Evolutionary conservation across 2,329 filamentous ascomycete species (phyloP), one percentile per base, ranked within the genome.

Genomic region (Diaporthe citriasiana): DNA sequence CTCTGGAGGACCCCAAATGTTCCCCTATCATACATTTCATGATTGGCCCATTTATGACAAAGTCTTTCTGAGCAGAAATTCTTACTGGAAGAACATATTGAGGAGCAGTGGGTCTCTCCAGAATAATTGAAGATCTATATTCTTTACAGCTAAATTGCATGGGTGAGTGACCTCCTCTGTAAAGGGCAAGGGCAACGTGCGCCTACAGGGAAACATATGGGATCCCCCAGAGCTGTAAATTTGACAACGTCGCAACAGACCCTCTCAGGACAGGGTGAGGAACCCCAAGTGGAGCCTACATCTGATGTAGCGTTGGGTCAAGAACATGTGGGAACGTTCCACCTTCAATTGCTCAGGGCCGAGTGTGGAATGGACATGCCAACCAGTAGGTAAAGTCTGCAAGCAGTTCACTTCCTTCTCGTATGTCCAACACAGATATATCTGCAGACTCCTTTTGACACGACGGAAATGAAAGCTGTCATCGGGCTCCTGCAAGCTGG

Each of bases 161-260:
- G n/a, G n/a, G n/a, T n/a, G n/a, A n/a, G n/a, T n/a, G n/a, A n/a
- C n/a, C n/a, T n/a, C n/a, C n/a, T n/a, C n/a, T n/a, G n/a, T n/a
- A n/a, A n/a, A n/a, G n/a, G n/a, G n/a, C n/a, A n/a, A n/a, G n/a
- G n/a, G n/a, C n/a, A n/a, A n/a, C n/a, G n/a, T n/a, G n/a, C n/a
- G n/a, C n/a, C n/a, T n/a, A n/a, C n/a, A n/a, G n/a, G n/a, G n/a
- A n/a, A n/a, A n/a, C n/a, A n/a, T n/a, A n/a, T n/a, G n/a, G n/a
- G n/a, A n/a, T n/a, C n/a, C n/a, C n/a, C n/a, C n/a, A n/a, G n/a
- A n/a, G n/a, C n/a, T n/a, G n/a, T n/a, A 53, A 53, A 53, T 27
- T 40, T 53, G 63, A 53, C 45, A 68, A 47, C 33, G 45, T 68
- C 33, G 63, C 22, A 68, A 53, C n/a, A 53, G 47, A 53, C 47